Base-by-base conservation (phyloP, 164 flowering plant genomes). In the Magnolia changhungtana region DNA sequence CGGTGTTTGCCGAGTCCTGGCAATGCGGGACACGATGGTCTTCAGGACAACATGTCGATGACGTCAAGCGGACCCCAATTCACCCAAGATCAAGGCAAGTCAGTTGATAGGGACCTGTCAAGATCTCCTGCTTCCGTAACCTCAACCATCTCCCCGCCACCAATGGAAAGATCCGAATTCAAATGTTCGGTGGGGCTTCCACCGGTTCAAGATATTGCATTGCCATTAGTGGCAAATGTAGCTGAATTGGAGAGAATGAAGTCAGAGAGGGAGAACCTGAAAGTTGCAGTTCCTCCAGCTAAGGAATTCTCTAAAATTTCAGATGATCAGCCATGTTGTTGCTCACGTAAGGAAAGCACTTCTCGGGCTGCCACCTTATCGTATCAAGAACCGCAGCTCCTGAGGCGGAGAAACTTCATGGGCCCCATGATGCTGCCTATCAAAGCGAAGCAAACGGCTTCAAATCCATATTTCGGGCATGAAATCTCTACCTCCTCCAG, bases 41-140 rank as follows among this genome's bases (percentile, higher is more conserved):
- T 82, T 69, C 93, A 81, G 59, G 97, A 91, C 66, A 87, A 78
- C 78, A 90, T 92, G 31, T 91, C 94, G 3, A 61, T 88, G 58
- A 87, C 87, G 29, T 83, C 87, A 19, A 85, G 89, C 75, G 81
- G 80, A 63, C 76, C 83, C 52, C 89, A 78, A 52, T 85, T 88
- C 72, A 81, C 84, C 77, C 89, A 82, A 73, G 94, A 89, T 69
- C 85, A 76, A 67, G 85, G 73, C 67, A 82, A 79, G 75, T 55
- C 84, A 16, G 79, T 77, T 68, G 88, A 84, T 77, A 83, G 87
- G 73, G 87, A 84, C 67, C 82, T 85, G 20, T 87, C 90, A 21
- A 88, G 84, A 74, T 89, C 90, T 61, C 94, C 94, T 63, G 71
- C 83, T 73, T 92, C 96, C 77, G 84, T 86, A 51, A 81, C 84